phyloP scores from a whole-genome alignment of 768 basidiomycete genomes.

The Boletellus ananiceps region DNA sequence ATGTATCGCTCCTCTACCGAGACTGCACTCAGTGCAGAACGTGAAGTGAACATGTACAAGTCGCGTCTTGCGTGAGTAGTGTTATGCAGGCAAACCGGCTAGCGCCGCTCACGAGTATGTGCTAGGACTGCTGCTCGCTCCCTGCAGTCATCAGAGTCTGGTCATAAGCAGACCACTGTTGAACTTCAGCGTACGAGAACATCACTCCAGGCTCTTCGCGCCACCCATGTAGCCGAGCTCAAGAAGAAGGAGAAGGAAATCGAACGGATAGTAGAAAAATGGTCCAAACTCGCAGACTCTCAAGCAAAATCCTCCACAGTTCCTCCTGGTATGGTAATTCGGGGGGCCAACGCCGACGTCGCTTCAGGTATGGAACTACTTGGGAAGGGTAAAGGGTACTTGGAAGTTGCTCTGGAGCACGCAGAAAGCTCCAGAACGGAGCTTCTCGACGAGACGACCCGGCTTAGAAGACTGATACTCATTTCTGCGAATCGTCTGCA shows the following conservation, averaged over 20 bases:
- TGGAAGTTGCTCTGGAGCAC: slow-evolving; percentile 68
- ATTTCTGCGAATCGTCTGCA: slow-evolving; percentile 64
- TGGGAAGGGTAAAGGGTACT: slow-evolving; percentile 49
- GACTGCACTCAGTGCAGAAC: slow-evolving; percentile 65
- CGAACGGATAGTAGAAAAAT: slow-evolving; percentile 69
- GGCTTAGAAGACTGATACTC: slow-evolving; percentile 56
- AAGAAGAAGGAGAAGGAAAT: slow-evolving; percentile 81
- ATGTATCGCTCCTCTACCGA: slow-evolving; percentile 61
- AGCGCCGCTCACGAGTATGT: slow-evolving; percentile 5
- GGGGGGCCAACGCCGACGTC: slow-evolving; percentile 48
- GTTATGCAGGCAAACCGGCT: background rate
- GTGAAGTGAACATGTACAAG: slow-evolving; percentile 71
- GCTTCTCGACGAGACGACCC: slow-evolving; percentile 60
- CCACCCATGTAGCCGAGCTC: slow-evolving; percentile 63
- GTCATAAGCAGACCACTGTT: slow-evolving; percentile 64
- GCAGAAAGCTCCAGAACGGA: slow-evolving; percentile 62
- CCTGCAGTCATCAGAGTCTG: slow-evolving; percentile 54
- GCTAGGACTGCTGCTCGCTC: slow-evolving; percentile 48
- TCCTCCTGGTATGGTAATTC: slow-evolving; percentile 47
- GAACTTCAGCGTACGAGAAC: slow-evolving; percentile 74
- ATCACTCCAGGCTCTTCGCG: slow-evolving; percentile 61
- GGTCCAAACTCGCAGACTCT: slow-evolving; percentile 64
- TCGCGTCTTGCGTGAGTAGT: slow-evolving; percentile 62
- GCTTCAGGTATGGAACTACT: slow-evolving; percentile 42
- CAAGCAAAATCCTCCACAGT: slow-evolving; percentile 54